Conservation (phyloP, 768 basidiomycete genomes). For the Coprinellus micaceus region DNA sequence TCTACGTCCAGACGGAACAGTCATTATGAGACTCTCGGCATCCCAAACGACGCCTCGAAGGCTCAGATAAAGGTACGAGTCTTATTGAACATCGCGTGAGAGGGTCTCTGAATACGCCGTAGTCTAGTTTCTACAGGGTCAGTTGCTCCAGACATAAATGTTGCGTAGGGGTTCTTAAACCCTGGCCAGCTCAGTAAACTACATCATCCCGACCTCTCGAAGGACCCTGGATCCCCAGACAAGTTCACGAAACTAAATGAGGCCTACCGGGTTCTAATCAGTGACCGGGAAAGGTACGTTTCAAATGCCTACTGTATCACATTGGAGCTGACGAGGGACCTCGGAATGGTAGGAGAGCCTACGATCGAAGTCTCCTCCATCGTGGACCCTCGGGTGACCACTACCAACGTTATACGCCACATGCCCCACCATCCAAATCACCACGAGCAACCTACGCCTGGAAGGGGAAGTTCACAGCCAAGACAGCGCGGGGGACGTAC, state of each 20-base stretch:
- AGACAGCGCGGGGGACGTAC: constrained; percentile 6
- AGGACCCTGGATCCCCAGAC: constrained; percentile 36
- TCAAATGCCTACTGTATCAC: no score
- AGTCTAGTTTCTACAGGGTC: constrained; percentile 44
- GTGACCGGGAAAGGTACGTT: constrained; percentile 42
- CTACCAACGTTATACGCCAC: constrained; percentile 13
- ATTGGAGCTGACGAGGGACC: not conserved
- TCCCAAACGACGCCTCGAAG: constrained; percentile 34
- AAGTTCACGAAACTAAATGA: constrained; percentile 39
- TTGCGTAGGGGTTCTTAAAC: not conserved
- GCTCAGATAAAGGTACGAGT: constrained; percentile 40
- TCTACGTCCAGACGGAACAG: constrained; percentile 18
- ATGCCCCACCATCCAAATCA: constrained; percentile 23
- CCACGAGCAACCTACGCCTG: constrained; percentile 40
- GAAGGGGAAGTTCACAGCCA: constrained; percentile 25
- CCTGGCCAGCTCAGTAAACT: constrained; percentile 38
- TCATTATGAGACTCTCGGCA: constrained; percentile 41
- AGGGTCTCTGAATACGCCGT: not conserved
- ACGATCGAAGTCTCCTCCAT: constrained; percentile 40
- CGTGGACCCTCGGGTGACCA: constrained; percentile 17
- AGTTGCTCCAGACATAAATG: not conserved
- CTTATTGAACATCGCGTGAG: not conserved
- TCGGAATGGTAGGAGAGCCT: constrained; percentile 32
- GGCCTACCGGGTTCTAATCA: constrained; percentile 41
- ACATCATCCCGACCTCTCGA: constrained; percentile 48